Evolutionary conservation across 2,329 filamentous ascomycete species (phyloP), one percentile per base, ranked within the genome.

Genomic region (Fusarium begoniae): DNA sequence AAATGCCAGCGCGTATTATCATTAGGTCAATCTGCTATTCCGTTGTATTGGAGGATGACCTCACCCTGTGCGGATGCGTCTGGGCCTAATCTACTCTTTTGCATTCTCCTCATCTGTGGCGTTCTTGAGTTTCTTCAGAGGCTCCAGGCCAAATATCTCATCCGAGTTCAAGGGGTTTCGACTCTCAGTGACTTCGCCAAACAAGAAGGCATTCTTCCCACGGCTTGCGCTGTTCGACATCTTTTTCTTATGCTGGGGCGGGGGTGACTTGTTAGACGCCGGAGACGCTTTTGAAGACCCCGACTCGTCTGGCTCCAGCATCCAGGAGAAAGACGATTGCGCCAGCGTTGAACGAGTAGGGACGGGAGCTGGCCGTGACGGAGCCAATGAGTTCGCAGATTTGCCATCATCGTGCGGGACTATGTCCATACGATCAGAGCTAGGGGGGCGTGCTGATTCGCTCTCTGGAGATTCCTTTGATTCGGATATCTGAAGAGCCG

Each of bases 251-350:
- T 87, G 80, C 65, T 79, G 78, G 18, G 76, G 58, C 12, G 81
- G 70, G 8, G 82, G 79, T 10, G 82, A 82, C 26, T 81, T 82
- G 41, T 61, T 73, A 13, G 75, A 53, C 8, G 78, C 68, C 6
- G 73, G 37, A 18, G 74, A 58, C 1, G 78, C 70, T 63, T 79
- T 66, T 56, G 77, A 73, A 45, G 68, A 75, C 17, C 54, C 65
- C 0, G 83, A 80, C 61, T 84, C 79, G 73, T 88, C 87, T 7
- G 87, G 88, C 73, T 91, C 90, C 5, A 95, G 85, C 92, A 95
- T 95, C 91, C 92, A 94, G 3, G 92, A 91, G 80, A 94, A 95
- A 8, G 91, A 92, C 13, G 93, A 94, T 74, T 93, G 92, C 3
- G 92, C 91, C 40, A 94, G 85, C 2, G 87, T 90, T 8, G 92